Conservation (phyloP, 495 filamentous ascomycete genomes). For the Lasiosphaeria miniovina region DNA sequence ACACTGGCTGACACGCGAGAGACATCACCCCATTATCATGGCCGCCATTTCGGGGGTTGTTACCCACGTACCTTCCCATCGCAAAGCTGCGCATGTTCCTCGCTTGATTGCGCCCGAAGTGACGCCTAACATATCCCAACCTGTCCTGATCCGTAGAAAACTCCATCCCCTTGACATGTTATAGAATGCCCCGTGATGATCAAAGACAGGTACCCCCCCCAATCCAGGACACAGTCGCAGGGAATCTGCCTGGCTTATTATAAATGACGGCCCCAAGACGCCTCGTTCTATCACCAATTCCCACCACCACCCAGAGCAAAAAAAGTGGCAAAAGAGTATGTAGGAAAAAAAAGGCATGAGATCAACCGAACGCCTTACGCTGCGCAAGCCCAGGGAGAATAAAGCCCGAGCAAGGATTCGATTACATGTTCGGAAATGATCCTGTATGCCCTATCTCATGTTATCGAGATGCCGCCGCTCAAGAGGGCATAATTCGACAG, state of each 20-base stretch:
- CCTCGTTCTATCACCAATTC: constrained; percentile 14
- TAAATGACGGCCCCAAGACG: neutral
- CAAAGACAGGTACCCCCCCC: too few species aligned
- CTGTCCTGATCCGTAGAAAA: too few species aligned
- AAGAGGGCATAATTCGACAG: constrained; percentile 47
- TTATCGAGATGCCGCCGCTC: constrained; percentile 36
- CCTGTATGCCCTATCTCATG: constrained; percentile 16
- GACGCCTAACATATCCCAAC: too few species aligned
- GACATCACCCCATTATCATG: too few species aligned
- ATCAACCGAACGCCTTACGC: neutral
- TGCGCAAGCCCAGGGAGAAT: too few species aligned
- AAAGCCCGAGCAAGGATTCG: neutral
- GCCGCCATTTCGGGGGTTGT: too few species aligned
- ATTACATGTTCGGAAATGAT: neutral
- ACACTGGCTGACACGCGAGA: too few species aligned
- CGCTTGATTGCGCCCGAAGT: too few species aligned
- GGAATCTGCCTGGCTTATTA: neutral
- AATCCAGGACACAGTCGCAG: neutral
- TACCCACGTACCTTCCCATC: too few species aligned
- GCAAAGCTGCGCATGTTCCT: too few species aligned
- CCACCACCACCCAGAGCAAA: constrained; percentile 1
- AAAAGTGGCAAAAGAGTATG: constrained; percentile 4
- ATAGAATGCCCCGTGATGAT: too few species aligned
- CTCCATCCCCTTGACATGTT: too few species aligned
- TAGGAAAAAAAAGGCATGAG: constrained; percentile 7